These are phyloP conservation scores for Kluyveromyces aestuarii DNA, from an alignment of 805 yeast species.

Conservation along the genomic window DNA sequence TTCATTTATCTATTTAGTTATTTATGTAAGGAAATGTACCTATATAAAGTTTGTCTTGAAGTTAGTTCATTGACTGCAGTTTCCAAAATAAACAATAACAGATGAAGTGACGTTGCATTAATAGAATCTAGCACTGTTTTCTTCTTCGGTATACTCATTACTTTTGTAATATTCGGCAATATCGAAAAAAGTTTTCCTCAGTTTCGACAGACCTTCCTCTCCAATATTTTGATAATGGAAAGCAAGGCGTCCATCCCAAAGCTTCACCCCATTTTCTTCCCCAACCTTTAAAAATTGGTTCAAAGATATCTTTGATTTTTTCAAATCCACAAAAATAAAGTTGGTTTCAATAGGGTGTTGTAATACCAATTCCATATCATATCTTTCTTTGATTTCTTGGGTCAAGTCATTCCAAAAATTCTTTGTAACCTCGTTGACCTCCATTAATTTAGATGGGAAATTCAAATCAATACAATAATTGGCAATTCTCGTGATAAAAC, in stretches of 20 bases:
- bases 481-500: constrained; percentile 65
- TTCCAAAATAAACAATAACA: not conserved
- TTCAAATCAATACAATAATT: constrained; percentile 35
- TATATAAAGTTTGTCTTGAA: not conserved
- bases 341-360: constrained; percentile 66
- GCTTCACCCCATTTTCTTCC: constrained; percentile 41
- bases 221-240: constrained; percentile 52
- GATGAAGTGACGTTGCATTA: not conserved
- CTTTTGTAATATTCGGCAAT: constrained; percentile 37
- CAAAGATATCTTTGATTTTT: constrained; percentile 36
- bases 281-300: constrained; percentile 38
- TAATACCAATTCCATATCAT: constrained; percentile 32
- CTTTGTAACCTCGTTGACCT: constrained; percentile 33
- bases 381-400: constrained; percentile 35
- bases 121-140: constrained; percentile 5
- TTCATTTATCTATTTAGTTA: constrained; percentile 7
- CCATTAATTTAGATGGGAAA: constrained; percentile 47
- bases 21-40: not conserved
- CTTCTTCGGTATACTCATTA: constrained; percentile 14
- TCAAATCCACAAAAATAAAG: constrained; percentile 58
- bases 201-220: constrained; percentile 37
- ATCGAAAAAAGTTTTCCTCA: constrained; percentile 44
- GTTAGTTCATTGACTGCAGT: not conserved
- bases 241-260: constrained; percentile 57
- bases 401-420: constrained; percentile 35